Percentiles rank a stretch among this genome's conserved stretches.
Conservation (phyloP, 371 early-diverging fungal genomes). For the Mucor lusitanicus region DNA sequence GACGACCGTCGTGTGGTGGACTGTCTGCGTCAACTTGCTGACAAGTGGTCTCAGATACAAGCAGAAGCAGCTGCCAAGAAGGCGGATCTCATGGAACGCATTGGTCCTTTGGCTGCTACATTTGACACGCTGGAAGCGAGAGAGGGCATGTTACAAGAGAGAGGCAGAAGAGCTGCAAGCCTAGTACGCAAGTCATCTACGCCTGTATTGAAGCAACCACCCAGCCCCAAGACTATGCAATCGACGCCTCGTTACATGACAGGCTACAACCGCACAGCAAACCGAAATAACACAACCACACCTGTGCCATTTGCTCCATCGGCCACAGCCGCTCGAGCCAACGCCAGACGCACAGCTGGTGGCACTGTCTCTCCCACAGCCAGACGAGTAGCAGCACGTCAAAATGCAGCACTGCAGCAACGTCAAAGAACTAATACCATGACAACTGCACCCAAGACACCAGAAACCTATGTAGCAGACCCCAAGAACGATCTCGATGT, state of each 20-base stretch:
- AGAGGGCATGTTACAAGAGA: slow-evolving; percentile 21
- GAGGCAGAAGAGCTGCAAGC: slow-evolving; percentile 20
- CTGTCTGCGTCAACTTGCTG: slow-evolving; percentile 39
- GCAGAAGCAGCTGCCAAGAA: slow-evolving; percentile 48
- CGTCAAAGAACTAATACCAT: not conserved
- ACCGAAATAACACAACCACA: slow-evolving; percentile 4
- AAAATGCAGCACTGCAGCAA: slow-evolving; percentile 12
- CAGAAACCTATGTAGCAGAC: slow-evolving; percentile 62
- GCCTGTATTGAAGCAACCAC: slow-evolving; percentile 25
- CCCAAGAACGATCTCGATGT: slow-evolving; percentile 73
- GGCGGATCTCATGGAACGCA: slow-evolving; percentile 39
- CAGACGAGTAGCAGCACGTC: slow-evolving; percentile 15
- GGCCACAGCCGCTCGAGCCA: slow-evolving; percentile 16
- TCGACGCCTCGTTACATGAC: slow-evolving; percentile 37
- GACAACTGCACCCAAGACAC: slow-evolving; percentile 4
- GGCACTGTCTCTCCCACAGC: slow-evolving; percentile 20
- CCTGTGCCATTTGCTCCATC: slow-evolving; percentile 12
- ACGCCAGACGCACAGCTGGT: slow-evolving; percentile 1
- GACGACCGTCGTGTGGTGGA: slow-evolving; percentile 53
- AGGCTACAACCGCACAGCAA: slow-evolving; percentile 5
- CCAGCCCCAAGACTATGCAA: slow-evolving; percentile 29
- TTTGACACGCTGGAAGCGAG: slow-evolving; percentile 20
- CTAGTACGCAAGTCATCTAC: slow-evolving; percentile 25
- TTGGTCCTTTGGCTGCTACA: slow-evolving; percentile 35
- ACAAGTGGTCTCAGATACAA: slow-evolving; percentile 56